These are phyloP conservation scores for Aspergillus tubingensis DNA, from an alignment of 2,329 filamentous ascomycete species.

Conservation along the genomic window DNA sequence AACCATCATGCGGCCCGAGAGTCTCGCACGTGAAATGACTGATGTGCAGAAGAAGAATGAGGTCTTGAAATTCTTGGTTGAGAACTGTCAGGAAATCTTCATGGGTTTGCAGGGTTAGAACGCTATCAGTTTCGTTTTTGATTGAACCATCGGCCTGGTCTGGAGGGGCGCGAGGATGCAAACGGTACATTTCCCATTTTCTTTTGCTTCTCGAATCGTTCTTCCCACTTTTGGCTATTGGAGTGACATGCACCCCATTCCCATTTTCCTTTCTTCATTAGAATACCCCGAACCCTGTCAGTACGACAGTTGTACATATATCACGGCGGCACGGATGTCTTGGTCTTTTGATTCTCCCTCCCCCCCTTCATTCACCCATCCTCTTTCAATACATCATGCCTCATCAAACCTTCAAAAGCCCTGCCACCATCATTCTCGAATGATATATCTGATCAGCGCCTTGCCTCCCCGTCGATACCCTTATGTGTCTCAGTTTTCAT, in stretches of 20 bases:
- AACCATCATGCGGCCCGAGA: slow-evolving; percentile 91
- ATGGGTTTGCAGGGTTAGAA: slow-evolving; percentile 39
- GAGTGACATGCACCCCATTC: neutral
- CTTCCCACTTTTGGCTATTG: neutral
- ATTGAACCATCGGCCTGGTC: slow-evolving; percentile 2
- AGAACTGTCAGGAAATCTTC: slow-evolving; percentile 84
- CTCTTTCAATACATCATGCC: slow-evolving; percentile 1
- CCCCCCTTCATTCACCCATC: neutral
- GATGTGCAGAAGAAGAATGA: slow-evolving; percentile 94
- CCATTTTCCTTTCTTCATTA: slow-evolving; percentile 11
- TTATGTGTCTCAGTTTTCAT: slow-evolving; percentile 21
- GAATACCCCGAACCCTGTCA: slow-evolving; percentile 17
- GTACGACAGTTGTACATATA: slow-evolving; percentile 30
- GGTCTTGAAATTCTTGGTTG: slow-evolving; percentile 88
- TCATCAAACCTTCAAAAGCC: slow-evolving; percentile 6
- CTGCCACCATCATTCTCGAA: slow-evolving; percentile 23
- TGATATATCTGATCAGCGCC: slow-evolving; percentile 17
- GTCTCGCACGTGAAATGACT: slow-evolving; percentile 89
- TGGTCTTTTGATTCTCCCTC: slow-evolving; percentile 3
- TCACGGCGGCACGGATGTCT: slow-evolving; percentile 16
- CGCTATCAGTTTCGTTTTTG: neutral
- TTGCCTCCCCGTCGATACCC: slow-evolving; percentile 34
- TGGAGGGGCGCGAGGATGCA: slow-evolving; percentile 13
- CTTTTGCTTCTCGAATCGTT: slow-evolving; percentile 10
- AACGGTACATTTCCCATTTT: slow-evolving; percentile 8